phyloP scores from a whole-genome alignment of 1,139 yeast species.

The Lodderomyces beijingensis region DNA sequence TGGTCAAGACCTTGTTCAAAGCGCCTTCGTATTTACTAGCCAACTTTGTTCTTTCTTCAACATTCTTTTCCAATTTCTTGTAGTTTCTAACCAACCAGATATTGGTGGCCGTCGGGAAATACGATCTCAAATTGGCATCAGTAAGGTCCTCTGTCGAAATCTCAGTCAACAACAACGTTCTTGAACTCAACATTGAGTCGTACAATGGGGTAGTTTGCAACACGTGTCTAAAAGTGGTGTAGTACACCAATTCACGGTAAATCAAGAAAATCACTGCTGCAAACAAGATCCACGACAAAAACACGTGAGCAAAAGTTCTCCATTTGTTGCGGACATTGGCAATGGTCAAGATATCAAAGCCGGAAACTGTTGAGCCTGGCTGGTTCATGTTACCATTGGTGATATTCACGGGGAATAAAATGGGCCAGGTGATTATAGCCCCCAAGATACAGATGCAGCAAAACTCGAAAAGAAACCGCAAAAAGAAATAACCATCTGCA shows the following conservation, averaged over 20 bases:
- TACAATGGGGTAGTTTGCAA: slow-evolving; percentile 67
- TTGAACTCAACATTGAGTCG: slow-evolving; percentile 60
- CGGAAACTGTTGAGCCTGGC: slow-evolving; percentile 31
- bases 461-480: slow-evolving; percentile 69
- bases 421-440: slow-evolving; percentile 65
- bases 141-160: slow-evolving; percentile 45
- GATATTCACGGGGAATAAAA: slow-evolving; percentile 83
- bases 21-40: slow-evolving; percentile 57
- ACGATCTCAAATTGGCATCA: slow-evolving; percentile 49
- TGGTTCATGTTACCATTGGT: slow-evolving; percentile 53
- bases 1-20: slow-evolving; percentile 49
- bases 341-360: slow-evolving; percentile 57
- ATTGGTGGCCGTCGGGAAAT: slow-evolving; percentile 58
- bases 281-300: slow-evolving; percentile 65
- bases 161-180: slow-evolving; percentile 66
- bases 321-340: slow-evolving; percentile 59
- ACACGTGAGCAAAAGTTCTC: slow-evolving; percentile 68
- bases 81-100: slow-evolving; percentile 65
- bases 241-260: slow-evolving; percentile 68
- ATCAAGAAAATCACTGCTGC: slow-evolving; percentile 56
- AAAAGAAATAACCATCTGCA: slow-evolving; percentile 82
- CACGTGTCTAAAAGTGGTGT: slow-evolving; percentile 62
- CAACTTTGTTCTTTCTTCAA: slow-evolving; percentile 52
- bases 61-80: slow-evolving; percentile 45
- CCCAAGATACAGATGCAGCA: slow-evolving; percentile 58